These are phyloP conservation scores for Anthracocystis walkeri DNA, from an alignment of 1,284 basidiomycete species.

Conservation along the genomic window DNA sequence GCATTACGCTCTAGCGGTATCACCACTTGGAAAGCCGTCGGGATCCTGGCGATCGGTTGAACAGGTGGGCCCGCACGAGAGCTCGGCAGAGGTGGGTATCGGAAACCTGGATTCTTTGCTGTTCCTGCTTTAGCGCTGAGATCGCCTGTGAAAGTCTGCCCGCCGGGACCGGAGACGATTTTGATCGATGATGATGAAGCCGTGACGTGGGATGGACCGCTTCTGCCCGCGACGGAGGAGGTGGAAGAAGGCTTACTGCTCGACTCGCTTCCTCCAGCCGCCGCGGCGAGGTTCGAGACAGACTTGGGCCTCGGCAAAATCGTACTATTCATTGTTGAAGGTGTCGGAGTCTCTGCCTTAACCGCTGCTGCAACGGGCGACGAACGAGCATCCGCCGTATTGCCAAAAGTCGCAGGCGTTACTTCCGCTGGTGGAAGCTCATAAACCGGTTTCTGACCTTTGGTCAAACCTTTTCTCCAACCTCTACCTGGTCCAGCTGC, in stretches of 20 bases:
- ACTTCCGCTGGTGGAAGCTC: conserved; percentile 49
- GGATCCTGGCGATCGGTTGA: conserved; percentile 55
- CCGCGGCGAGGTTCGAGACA: conserved; percentile 11
- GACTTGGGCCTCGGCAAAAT: conserved; percentile 13
- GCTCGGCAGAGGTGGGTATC: conserved; percentile 53
- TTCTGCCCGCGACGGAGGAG: neutral
- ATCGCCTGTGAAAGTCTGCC: conserved; percentile 38
- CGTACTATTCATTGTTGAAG: neutral
- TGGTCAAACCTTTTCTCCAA: conserved; percentile 67
- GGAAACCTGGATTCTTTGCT: conserved; percentile 53
- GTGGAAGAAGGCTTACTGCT: conserved; percentile 3
- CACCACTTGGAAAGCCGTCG: conserved; percentile 47
- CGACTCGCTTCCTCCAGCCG: neutral
- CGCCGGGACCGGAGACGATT: conserved; percentile 36
- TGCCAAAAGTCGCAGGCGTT: conserved; percentile 47
- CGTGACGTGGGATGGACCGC: neutral
- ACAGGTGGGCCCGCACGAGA: conserved; percentile 49
- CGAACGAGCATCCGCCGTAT: conserved; percentile 28
- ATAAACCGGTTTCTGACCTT: conserved; percentile 67
- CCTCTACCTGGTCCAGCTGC: conserved; percentile 66
- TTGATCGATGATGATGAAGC: conserved; percentile 27
- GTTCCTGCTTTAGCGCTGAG: conserved; percentile 42
- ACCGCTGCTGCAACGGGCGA: conserved; percentile 19
- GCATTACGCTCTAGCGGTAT: conserved; percentile 51
- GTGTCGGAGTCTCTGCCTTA: conserved; percentile 29